phyloP scores from a whole-genome alignment of 2,329 filamentous ascomycete genomes.

The Capronia coronata region DNA sequence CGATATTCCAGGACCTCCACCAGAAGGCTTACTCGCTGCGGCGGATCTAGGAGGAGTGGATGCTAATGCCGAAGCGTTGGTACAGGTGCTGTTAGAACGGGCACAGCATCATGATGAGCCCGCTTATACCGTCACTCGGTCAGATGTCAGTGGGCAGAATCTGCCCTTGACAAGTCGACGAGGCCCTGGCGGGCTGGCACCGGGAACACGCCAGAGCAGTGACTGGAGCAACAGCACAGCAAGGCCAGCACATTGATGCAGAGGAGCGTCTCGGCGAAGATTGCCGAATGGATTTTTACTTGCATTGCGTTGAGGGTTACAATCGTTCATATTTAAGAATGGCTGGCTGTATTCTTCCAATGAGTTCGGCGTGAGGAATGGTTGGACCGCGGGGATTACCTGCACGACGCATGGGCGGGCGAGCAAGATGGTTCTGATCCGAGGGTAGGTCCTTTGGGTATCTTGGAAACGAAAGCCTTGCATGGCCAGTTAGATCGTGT shows the following conservation, averaged over 20 bases:
- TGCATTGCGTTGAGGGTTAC: neutral
- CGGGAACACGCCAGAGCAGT: slow-evolving; percentile 9
- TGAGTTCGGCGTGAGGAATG: too few species aligned
- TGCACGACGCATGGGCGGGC: too few species aligned
- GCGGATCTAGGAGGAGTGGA: slow-evolving; percentile 4
- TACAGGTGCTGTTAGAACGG: slow-evolving; percentile 3
- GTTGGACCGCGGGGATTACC: too few species aligned
- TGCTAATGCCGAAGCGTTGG: slow-evolving; percentile 5
- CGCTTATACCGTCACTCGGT: neutral
- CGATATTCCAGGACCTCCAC: slow-evolving; percentile 21
- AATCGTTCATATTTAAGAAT: neutral
- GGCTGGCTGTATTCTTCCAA: too few species aligned
- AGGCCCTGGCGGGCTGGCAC: slow-evolving; percentile 13
- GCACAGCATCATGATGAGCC: neutral
- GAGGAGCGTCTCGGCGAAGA: neutral
- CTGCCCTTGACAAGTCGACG: slow-evolving; percentile 1
- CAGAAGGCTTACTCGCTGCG: slow-evolving; percentile 7
- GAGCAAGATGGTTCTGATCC: too few species aligned
- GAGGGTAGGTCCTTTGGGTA: too few species aligned
- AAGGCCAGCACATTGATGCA: slow-evolving; percentile 1
- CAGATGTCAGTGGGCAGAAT: neutral
- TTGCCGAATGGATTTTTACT: neutral
- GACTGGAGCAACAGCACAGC: slow-evolving; percentile 24
- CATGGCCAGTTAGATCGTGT: too few species aligned
- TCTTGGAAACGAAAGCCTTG: too few species aligned